A percentile compares a stretch with the other conserved stretches of the same genome.
phyloP scores from a whole-genome alignment of 331 rosid species.

The Malus hybrid region DNA sequence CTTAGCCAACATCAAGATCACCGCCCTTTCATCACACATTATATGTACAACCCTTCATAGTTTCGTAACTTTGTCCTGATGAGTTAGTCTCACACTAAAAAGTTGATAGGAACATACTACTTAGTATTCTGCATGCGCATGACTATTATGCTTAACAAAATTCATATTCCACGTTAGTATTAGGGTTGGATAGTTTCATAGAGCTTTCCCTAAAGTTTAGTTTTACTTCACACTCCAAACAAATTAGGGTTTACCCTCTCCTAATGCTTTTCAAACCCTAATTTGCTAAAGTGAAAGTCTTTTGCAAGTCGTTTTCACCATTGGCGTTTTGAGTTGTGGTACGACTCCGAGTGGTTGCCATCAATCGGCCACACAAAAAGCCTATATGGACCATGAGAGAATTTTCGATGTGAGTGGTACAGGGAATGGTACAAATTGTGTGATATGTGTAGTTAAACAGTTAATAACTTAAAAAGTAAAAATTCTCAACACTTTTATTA shows the following conservation, averaged over 20 bases:
- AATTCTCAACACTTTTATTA: fast-evolving
- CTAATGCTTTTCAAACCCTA: not conserved
- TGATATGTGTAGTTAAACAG: fast-evolving
- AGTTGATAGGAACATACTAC: too few species aligned
- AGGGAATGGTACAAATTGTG: too few species aligned
- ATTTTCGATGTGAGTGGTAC: too few species aligned
- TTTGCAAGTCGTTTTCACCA: not conserved
- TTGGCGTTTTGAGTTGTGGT: not conserved
- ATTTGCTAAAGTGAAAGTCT: not conserved
- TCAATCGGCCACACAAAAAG: not conserved
- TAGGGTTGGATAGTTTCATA: not conserved
- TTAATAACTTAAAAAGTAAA: too few species aligned
- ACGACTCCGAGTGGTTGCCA: not conserved
- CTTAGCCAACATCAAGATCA: not conserved
- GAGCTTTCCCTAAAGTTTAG: not conserved
- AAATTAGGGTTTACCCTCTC: not conserved
- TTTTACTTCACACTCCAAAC: too few species aligned
- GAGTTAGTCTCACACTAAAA: not conserved
- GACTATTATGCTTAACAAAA: not conserved
- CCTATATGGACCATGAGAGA: not conserved
- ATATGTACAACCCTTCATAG: not conserved
- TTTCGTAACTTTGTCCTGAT: not conserved
- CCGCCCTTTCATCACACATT: too few species aligned
- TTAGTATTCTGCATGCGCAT: not conserved
- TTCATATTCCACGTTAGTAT: not conserved